Conservation (phyloP, 2,329 filamentous ascomycete species). For the Fusarium poae region DNA sequence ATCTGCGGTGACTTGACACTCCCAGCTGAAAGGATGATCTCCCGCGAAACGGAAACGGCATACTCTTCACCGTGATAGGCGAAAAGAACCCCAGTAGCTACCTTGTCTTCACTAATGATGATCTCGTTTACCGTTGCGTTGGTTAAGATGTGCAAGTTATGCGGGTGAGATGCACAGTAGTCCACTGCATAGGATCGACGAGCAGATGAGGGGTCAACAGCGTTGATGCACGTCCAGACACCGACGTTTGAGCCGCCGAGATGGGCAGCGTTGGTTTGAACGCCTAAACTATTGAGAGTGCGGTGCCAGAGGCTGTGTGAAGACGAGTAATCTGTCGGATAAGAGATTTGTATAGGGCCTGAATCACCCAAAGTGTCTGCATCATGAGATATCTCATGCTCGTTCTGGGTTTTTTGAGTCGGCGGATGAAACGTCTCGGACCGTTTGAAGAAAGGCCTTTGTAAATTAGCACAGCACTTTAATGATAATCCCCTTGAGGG, state of each 20-base stretch:
- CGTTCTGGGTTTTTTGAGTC: conserved; percentile 50
- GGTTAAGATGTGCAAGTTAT: conserved; percentile 58
- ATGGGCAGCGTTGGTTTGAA: conserved; percentile 58
- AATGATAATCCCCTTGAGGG: background rate
- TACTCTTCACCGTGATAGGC: conserved; percentile 54
- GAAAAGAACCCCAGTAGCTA: conserved; percentile 54
- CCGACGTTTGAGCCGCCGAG: conserved; percentile 65
- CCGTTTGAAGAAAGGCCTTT: conserved; percentile 65
- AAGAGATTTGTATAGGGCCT: conserved; percentile 65
- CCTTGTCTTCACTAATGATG: conserved; percentile 39
- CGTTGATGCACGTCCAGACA: conserved; percentile 63
- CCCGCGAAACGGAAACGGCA: conserved; percentile 58
- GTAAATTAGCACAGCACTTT: background rate
- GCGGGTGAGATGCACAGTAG: conserved; percentile 58
- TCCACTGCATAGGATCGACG: conserved; percentile 63
- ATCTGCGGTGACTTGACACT: conserved; percentile 68
- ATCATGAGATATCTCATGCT: conserved; percentile 57
- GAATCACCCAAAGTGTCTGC: conserved; percentile 56
- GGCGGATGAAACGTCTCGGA: conserved; percentile 62
- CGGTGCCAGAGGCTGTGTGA: conserved; percentile 63
- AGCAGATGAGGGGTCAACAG: conserved; percentile 60
- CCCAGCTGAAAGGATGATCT: conserved; percentile 72
- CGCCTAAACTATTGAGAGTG: conserved; percentile 60
- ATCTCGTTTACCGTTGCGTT: conserved; percentile 49
- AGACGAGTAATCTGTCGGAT: conserved; percentile 55